These are phyloP conservation scores for Neurospora pannonica DNA, from an alignment of 495 filamentous ascomycete genomes.

Conservation along the genomic window DNA sequence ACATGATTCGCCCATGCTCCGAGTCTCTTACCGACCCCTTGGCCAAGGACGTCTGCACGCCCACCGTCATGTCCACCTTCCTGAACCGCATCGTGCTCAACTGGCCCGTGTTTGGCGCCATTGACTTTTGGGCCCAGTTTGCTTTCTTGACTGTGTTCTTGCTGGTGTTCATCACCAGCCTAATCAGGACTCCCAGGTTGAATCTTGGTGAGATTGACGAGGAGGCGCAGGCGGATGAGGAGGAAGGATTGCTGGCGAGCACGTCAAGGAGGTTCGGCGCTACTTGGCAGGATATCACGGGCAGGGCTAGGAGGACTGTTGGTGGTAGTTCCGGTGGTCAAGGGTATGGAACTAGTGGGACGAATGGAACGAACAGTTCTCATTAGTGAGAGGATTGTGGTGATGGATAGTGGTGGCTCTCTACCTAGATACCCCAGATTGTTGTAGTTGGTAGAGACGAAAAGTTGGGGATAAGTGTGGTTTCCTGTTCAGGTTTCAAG, in stretches of 20 bases:
- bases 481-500: background rate
- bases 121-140: slow-evolving; percentile 94
- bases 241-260: slow-evolving; percentile 79
- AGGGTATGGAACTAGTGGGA: slow-evolving; percentile 8
- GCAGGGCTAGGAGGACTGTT: slow-evolving; percentile 16
- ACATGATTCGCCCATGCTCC: slow-evolving; percentile 70
- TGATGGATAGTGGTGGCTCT: background rate
- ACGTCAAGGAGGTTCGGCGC: slow-evolving; percentile 71
- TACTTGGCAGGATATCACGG: slow-evolving; percentile 82
- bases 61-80: slow-evolving; percentile 82
- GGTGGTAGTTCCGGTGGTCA: background rate
- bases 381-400: background rate
- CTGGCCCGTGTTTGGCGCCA: slow-evolving; percentile 89
- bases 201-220: slow-evolving; percentile 69
- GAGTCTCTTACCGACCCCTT: slow-evolving; percentile 54
- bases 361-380: slow-evolving; percentile 1
- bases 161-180: slow-evolving; percentile 59
- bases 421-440: background rate
- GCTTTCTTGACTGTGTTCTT: slow-evolving; percentile 78
- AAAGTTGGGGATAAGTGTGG: background rate
- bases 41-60: slow-evolving; percentile 73
- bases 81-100: slow-evolving; percentile 89
- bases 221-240: slow-evolving; percentile 88
- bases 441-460: background rate
- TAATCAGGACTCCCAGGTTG: slow-evolving; percentile 72